These are phyloP conservation scores for Haematococcus lacustris DNA, from an alignment of 139 green algal species.

Conservation along the genomic window DNA sequence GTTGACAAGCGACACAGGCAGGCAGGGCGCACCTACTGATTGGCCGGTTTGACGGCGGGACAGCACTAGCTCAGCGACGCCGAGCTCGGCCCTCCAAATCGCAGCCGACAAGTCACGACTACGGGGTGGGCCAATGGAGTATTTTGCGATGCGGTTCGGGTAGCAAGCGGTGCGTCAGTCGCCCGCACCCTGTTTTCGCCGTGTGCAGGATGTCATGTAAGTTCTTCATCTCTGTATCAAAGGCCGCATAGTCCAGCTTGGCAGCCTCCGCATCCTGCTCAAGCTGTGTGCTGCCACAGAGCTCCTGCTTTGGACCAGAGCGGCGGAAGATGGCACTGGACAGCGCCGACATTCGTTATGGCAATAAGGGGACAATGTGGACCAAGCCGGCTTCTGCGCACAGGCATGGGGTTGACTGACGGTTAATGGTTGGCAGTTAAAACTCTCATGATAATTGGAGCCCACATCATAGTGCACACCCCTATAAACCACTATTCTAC, in stretches of 20 bases:
- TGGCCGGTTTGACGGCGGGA: slow-evolving; percentile 8
- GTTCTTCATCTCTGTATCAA: slow-evolving; percentile 15
- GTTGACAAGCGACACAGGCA: too few relatives aligned
- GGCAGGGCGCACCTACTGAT: too few relatives aligned
- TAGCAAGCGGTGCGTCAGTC: too few relatives aligned
- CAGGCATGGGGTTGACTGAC: too few relatives aligned
- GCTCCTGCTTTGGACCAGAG: slow-evolving; percentile 29
- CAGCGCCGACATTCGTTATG: too few relatives aligned
- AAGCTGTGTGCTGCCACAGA: neutral
- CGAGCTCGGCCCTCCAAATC: slow-evolving; percentile 20
- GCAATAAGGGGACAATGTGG: too few relatives aligned
- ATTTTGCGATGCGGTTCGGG: too few relatives aligned
- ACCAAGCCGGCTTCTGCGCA: too few relatives aligned
- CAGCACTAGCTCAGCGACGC: slow-evolving; percentile 21
- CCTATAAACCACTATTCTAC: too few relatives aligned
- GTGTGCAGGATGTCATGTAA: slow-evolving; percentile 11
- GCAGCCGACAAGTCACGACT: slow-evolving; percentile 29
- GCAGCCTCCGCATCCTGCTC: neutral
- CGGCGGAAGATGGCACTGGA: slow-evolving; percentile 31
- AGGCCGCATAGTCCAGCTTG: neutral
- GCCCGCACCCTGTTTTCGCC: neutral
- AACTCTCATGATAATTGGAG: too few relatives aligned
- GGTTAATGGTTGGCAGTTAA: too few relatives aligned
- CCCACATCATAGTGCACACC: too few relatives aligned
- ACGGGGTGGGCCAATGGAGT: neutral